Percentiles rank a stretch among this genome's conserved stretches.
Conservation (phyloP, 495 filamentous ascomycete genomes). For the Daldinia childiae region DNA sequence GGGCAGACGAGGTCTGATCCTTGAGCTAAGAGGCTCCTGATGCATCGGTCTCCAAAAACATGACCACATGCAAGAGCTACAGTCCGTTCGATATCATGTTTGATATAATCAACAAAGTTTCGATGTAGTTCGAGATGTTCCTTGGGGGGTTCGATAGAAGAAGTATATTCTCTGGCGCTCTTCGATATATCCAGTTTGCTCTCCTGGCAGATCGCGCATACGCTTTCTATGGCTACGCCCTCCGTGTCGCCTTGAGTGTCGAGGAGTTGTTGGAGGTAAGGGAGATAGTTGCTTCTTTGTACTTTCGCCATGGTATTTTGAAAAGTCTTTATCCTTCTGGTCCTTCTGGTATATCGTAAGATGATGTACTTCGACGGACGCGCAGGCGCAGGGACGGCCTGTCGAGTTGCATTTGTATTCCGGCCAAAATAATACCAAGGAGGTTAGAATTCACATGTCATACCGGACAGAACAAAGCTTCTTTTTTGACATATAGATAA, state of each 20-base stretch:
- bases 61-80: constrained; percentile 42
- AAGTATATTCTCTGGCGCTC: constrained; percentile 18
- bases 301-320: constrained; percentile 20
- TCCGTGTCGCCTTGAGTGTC: constrained; percentile 29
- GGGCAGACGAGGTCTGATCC: constrained; percentile 35
- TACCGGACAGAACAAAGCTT: constrained; percentile 7
- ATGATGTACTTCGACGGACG: constrained; percentile 4
- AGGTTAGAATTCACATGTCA: background rate
- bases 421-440: constrained; percentile 1
- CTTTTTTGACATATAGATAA: constrained; percentile 1
- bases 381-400: background rate
- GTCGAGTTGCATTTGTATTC: constrained; percentile 35
- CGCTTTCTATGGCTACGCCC: constrained; percentile 18
- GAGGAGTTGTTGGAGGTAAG: constrained; percentile 40
- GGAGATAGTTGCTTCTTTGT: constrained; percentile 39
- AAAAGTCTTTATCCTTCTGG: constrained; percentile 20
- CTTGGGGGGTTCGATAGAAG: background rate
- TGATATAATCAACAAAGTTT: constrained; percentile 19
- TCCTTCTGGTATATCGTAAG: constrained; percentile 8
- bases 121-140: constrained; percentile 10
- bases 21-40: constrained; percentile 13
- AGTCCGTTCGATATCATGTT: constrained; percentile 37
- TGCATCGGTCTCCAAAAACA: constrained; percentile 45
- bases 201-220: constrained; percentile 37
- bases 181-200: constrained; percentile 35